Evolutionary conservation across 176 grass and related monocot genomes (phyloP), one percentile per base, ranked within the genome.

Genomic region (Ananas comosus): DNA sequence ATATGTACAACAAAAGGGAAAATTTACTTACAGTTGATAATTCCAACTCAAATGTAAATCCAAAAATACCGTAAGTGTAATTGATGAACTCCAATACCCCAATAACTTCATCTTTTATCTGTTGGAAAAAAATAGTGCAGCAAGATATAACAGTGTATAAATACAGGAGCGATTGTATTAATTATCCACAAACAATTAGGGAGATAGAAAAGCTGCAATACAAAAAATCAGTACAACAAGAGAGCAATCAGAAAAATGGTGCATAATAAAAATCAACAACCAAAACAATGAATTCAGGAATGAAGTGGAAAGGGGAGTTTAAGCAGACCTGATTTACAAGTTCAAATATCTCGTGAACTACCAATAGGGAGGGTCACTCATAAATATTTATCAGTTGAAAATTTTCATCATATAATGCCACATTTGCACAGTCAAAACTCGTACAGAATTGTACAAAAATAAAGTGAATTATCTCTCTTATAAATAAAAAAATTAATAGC

Each of bases 31-130:
- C 94, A 70, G 94, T 99, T 69, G 94, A 99, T 69, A 99, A 77
- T 72, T 99, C 94, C 80, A 99, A 63, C 69, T 99, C 94, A 54
- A 89, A 99, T 69, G 91, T 86, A 76, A 99, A 99, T 12, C 89
- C 94, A 78, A 99, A 99, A 84, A 88, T 79, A 70, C 80, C 74
- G 16, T 99, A 99, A 68, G 88, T 84, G 82, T 88, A 86, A 80
- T 85, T 82, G 79, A 99, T 82, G 71, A 99, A 99, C 12, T 93
- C 94, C 78, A 99, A 79, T 63, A 83, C 87, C 75, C 75, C 69
- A 74, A 75, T 90, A 48, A 99, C 94, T 68, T 99, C 94, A 24
- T 86, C 82, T 77, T 99, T 99, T 72, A 99, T 82, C 94, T 99
- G 86, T 64, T 82, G 67, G 77, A 69, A 48, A 33, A 52, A 63